These are phyloP conservation scores for Cyclostephanos invisitatus DNA, from an alignment of 108 stramenopile species.

Conservation along the genomic window DNA sequence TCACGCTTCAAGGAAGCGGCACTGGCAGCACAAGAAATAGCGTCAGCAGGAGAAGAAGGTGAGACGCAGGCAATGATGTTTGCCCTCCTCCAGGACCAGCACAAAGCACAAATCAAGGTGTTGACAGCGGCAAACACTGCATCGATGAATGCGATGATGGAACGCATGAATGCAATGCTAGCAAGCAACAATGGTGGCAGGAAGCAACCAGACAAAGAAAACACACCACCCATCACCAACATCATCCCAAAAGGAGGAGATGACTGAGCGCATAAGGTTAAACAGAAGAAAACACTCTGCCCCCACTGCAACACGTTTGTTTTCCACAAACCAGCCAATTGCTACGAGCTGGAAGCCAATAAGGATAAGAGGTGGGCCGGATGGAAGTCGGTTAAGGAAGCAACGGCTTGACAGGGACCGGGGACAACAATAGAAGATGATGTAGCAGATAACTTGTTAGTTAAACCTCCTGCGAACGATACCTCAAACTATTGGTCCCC, in stretches of 20 bases:
- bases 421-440: background rate
- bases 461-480: too few species aligned
- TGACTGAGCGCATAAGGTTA: too few species aligned
- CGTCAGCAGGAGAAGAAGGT: background rate
- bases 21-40: background rate
- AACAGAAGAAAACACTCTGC: background rate
- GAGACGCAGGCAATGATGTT: background rate
- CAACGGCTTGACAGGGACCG: slow-evolving; percentile 2
- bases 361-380: background rate
- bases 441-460: too few species aligned
- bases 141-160: too few species aligned
- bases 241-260: too few species aligned
- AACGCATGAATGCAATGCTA: too few species aligned
- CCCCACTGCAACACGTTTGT: background rate
- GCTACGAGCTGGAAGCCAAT: background rate
- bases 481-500: background rate
- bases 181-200: too few species aligned
- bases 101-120: background rate
- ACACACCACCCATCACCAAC: too few species aligned
- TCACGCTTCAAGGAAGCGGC: background rate
- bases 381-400: background rate
- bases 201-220: too few species aligned
- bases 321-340: background rate
- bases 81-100: background rate
- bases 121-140: background rate